phyloP scores from a whole-genome alignment of 2,329 filamentous ascomycete species.

The Cladophialophora bantiana region DNA sequence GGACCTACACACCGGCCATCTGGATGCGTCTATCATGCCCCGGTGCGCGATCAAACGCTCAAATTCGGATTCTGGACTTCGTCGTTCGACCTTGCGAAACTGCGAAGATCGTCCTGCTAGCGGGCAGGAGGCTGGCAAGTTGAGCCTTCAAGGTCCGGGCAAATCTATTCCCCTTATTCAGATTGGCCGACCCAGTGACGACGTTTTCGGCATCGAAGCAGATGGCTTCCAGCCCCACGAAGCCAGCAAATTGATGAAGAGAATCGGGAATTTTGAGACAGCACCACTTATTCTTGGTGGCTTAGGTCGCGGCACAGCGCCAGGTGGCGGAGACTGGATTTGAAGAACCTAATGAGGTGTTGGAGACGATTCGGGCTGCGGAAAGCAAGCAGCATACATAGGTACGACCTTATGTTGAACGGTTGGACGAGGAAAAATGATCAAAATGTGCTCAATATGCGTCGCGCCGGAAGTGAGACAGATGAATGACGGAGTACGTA shows the following conservation, averaged over 20 bases:
- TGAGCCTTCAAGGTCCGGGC: neutral
- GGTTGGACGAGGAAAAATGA: slow-evolving; percentile 10
- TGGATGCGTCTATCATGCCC: slow-evolving; percentile 12
- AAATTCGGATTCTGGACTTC: slow-evolving; percentile 27
- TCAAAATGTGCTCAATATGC: slow-evolving; percentile 1
- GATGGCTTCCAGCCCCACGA: neutral
- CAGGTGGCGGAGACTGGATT: slow-evolving; percentile 33
- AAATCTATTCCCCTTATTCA: slow-evolving; percentile 19
- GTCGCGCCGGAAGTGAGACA: neutral
- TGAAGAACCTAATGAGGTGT: slow-evolving; percentile 9
- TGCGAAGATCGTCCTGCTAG: neutral
- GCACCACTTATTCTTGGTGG: slow-evolving; percentile 3
- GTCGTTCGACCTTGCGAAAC: neutral
- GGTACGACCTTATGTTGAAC: neutral
- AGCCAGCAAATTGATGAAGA: slow-evolving; percentile 7
- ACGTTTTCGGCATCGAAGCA: slow-evolving; percentile 22
- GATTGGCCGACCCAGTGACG: slow-evolving; percentile 19
- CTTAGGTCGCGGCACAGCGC: slow-evolving; percentile 25
- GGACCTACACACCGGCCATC: slow-evolving; percentile 29
- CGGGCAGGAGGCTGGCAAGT: neutral
- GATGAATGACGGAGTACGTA: neutral
- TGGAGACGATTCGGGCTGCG: too few species aligned
- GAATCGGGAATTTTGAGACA: slow-evolving; percentile 1
- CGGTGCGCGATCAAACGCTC: slow-evolving; percentile 24
- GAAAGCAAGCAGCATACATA: neutral